Percentiles rank a stretch among this genome's conserved stretches.
Conservation (phyloP, 2,329 filamentous ascomycete genomes). For the Fusarium papillatum region DNA sequence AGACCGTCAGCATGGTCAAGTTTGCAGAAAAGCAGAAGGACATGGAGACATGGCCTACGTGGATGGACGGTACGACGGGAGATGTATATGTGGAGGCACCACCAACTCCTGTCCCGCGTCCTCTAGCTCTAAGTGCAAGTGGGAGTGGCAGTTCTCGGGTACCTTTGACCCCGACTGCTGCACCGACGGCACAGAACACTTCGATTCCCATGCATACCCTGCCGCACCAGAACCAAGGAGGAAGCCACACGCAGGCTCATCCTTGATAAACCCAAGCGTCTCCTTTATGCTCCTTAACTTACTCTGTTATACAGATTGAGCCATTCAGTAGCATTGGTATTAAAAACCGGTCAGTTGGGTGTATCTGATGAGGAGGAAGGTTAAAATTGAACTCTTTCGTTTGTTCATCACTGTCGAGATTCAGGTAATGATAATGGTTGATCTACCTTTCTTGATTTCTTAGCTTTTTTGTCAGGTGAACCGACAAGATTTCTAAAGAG, state of each 20-base stretch:
- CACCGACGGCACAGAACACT: neutral
- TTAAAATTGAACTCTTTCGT: neutral
- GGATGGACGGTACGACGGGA: neutral
- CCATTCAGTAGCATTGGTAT: neutral
- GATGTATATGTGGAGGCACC: constrained; percentile 41
- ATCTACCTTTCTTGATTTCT: neutral
- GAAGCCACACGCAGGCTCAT: neutral
- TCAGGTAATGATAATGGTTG: neutral
- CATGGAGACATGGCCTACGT: neutral
- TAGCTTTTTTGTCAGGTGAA: no score
- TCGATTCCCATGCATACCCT: neutral
- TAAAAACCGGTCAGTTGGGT: neutral
- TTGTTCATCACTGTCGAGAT: neutral
- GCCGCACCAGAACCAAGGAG: neutral
- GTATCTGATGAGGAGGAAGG: neutral
- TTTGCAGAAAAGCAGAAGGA: neutral
- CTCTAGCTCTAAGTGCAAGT: neutral
- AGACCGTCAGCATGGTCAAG: neutral
- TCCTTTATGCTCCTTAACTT: neutral
- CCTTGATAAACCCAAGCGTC: neutral
- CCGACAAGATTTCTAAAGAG: no score
- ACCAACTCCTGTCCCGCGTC: neutral
- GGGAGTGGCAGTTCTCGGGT: neutral
- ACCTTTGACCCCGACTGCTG: neutral
- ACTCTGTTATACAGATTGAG: neutral